Conservation (phyloP, 2,329 filamentous ascomycete genomes). For the Trichoderma atrobrunneum region DNA sequence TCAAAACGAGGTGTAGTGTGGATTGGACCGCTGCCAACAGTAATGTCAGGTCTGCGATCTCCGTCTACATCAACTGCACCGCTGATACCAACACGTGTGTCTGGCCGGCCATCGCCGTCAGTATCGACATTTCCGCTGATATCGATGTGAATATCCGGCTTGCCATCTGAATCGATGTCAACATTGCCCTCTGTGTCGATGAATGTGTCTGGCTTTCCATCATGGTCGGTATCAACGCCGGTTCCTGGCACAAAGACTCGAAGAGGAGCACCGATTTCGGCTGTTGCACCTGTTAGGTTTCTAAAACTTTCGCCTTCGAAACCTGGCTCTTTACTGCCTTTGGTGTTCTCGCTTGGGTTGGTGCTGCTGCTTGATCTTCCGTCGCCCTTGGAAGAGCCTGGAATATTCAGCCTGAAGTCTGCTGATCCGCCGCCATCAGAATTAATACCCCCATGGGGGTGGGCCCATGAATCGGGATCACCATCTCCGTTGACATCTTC, state of each 20-base stretch:
- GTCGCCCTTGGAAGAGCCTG: neutral
- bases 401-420: neutral
- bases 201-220: neutral
- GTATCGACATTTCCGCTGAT: neutral
- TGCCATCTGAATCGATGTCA: constrained; percentile 3
- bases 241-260: neutral
- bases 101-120: neutral
- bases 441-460: neutral
- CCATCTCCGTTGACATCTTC: neutral
- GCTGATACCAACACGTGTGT: neutral
- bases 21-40: neutral
- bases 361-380: neutral
- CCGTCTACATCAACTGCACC: neutral
- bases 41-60: neutral
- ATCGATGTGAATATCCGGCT: neutral
- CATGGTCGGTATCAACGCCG: neutral
- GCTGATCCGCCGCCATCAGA: neutral
- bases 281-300: neutral
- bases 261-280: neutral
- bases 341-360: neutral
- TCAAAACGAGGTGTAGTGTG: neutral
- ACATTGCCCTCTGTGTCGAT: neutral
- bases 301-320: neutral
- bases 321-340: neutral
- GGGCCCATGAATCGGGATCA: neutral